These are phyloP conservation scores for Trametes versicolor DNA, from an alignment of 1,284 basidiomycete species.

Conservation along the genomic window DNA sequence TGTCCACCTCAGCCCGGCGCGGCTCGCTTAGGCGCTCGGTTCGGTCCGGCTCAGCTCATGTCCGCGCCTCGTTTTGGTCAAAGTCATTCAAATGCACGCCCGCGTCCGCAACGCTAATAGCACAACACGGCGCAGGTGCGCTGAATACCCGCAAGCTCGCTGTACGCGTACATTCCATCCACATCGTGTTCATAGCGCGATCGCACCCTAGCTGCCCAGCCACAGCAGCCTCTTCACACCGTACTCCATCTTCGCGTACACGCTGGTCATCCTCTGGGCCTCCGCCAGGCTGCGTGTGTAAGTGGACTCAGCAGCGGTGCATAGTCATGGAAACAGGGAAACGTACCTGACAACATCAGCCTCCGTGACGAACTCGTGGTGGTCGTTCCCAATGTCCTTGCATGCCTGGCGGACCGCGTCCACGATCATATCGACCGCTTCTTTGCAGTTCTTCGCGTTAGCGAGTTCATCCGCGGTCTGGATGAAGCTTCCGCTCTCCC, in stretches of 20 bases:
- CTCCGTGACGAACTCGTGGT: constrained; percentile 62
- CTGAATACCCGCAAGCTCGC: constrained; percentile 16
- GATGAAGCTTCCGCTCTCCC: constrained; percentile 61
- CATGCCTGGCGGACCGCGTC: constrained; percentile 76
- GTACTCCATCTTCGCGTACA: constrained; percentile 92
- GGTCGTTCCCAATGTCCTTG: constrained; percentile 62
- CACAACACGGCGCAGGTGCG: constrained; percentile 26
- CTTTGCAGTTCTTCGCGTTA: constrained; percentile 74
- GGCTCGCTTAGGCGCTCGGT: constrained; percentile 18
- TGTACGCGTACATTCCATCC: constrained; percentile 25
- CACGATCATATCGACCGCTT: constrained; percentile 81
- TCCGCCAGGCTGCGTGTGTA: constrained; percentile 68
- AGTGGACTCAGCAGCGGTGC: constrained; percentile 10
- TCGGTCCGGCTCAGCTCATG: constrained; percentile 28
- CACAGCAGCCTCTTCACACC: constrained; percentile 89
- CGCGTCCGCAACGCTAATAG: background rate
- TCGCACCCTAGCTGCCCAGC: constrained; percentile 68
- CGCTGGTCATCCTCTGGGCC: constrained; percentile 82
- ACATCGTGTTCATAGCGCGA: constrained; percentile 14
- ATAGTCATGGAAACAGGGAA: constrained; percentile 22
- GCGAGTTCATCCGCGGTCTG: constrained; percentile 70
- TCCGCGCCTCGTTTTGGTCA: constrained; percentile 6
- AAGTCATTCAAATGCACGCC: constrained; percentile 1
- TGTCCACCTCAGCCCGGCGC: constrained; percentile 22
- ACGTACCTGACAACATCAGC: constrained; percentile 85